Evolutionary conservation across 148 eudicot genomes (phyloP).

Genomic region (Chenopodium album): DNA sequence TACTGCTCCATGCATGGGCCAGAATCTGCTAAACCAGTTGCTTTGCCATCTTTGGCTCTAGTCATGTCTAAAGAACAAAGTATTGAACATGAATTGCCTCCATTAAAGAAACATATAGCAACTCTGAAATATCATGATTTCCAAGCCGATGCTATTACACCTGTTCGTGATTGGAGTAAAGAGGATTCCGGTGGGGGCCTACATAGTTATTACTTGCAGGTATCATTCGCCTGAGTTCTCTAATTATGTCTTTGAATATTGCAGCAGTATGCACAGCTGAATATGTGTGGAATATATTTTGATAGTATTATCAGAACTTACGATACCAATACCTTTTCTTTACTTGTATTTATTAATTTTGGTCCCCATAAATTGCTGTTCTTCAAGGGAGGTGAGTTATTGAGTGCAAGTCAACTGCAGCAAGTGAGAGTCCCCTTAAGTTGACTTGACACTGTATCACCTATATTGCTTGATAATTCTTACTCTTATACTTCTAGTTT

Average conservation of each 20-base stretch:
- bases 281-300: not conserved
- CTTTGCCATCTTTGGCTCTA: constrained; percentile 14
- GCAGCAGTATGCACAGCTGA: not conserved
- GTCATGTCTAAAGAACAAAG: constrained; percentile 4
- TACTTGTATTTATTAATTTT: no score
- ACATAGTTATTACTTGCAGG: constrained; percentile 9
- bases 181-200: constrained; percentile 19
- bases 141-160: constrained; percentile 6
- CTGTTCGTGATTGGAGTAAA: constrained; percentile 1
- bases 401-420: no score
- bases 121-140: not conserved
- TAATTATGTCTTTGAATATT: not conserved
- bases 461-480: no score
- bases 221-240: not conserved
- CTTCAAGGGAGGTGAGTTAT: no score
- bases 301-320: not conserved
- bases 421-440: no score
- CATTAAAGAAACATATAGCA: constrained; percentile 2
- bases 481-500: no score
- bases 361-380: no score
- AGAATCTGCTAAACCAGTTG: constrained; percentile 9
- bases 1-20: constrained; percentile 22
- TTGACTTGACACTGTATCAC: no score
- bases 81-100: constrained; percentile 8
- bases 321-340: not conserved